Conservation (phyloP, 2,329 filamentous ascomycete genomes). For the Trichophaea hybrida region DNA sequence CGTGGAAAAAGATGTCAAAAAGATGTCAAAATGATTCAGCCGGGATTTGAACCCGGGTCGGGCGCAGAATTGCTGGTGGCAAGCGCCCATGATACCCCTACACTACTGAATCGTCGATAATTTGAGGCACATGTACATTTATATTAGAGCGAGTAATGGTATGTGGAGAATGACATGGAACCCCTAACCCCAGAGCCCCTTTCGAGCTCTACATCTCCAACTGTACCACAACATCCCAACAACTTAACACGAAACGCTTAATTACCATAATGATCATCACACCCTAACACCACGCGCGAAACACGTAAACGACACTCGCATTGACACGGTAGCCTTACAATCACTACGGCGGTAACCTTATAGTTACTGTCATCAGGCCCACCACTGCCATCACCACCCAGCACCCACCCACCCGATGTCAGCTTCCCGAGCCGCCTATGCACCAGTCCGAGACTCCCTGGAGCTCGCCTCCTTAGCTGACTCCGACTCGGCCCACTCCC, state of each 20-base stretch:
- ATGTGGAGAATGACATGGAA: too few species aligned
- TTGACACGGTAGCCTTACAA: too few species aligned
- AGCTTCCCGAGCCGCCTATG: neutral
- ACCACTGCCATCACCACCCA: too few species aligned
- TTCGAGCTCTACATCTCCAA: neutral
- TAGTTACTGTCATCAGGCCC: too few species aligned
- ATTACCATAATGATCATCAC: neutral
- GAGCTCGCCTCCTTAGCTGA: slow-evolving; percentile 92
- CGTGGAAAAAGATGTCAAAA: neutral
- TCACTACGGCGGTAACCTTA: too few species aligned
- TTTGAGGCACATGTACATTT: neutral
- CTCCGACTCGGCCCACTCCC: slow-evolving; percentile 39
- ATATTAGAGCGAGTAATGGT: too few species aligned
- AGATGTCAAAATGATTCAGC: neutral
- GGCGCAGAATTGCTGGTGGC: slow-evolving; percentile 6
- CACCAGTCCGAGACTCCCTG: slow-evolving; percentile 65
- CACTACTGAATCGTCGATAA: slow-evolving; percentile 3
- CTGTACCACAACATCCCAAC: neutral
- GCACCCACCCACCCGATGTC: too few species aligned
- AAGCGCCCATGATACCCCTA: neutral
- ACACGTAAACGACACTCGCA: neutral
- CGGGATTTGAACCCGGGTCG: neutral
- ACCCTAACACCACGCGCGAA: neutral
- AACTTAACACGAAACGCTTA: neutral
- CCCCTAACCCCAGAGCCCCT: neutral